Evolutionary conservation across 257 asterid genomes (phyloP).

Genomic region (Datura wrightii): DNA sequence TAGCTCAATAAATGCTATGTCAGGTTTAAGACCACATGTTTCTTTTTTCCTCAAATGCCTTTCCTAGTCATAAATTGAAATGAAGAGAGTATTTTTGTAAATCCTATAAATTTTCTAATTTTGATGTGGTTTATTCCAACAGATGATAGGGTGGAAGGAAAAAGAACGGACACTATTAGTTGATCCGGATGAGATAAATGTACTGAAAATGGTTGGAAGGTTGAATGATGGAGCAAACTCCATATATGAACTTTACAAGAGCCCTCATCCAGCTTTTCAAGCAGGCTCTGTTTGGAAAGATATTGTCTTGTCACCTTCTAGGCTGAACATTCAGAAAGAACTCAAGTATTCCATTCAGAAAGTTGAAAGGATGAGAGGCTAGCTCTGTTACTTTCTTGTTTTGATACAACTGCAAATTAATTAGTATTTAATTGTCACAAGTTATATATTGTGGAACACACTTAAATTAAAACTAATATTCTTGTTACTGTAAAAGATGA

Average conservation of each 20-base stretch:
- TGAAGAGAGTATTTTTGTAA: not conserved
- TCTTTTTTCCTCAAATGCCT: not conserved
- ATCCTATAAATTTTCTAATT: conserved; percentile 4
- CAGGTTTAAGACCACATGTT: not conserved
- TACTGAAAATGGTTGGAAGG: conserved; percentile 60
- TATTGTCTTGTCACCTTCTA: conserved; percentile 93
- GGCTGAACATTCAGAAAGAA: conserved; percentile 93
- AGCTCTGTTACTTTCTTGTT: not conserved
- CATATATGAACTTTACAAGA: conserved; percentile 75
- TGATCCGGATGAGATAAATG: conserved; percentile 83
- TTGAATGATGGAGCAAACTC: conserved; percentile 76
- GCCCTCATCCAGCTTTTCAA: conserved; percentile 72
- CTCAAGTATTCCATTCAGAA: conserved; percentile 87
- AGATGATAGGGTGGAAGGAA: conserved; percentile 98
- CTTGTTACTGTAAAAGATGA: not conserved
- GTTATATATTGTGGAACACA: not conserved
- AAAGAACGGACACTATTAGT: conserved; percentile 87
- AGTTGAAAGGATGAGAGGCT: conserved; percentile 52
- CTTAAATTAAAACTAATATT: too few relatives aligned
- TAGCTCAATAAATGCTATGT: not conserved
- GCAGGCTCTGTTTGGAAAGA: conserved; percentile 94
- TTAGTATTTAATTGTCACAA: not conserved
- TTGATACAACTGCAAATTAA: not conserved
- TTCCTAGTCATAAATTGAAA: not conserved
- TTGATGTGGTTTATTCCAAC: conserved; percentile 31